Evolutionary conservation across 208 protist genomes (phyloP).

Genomic region (Crithidia brevicula): DNA sequence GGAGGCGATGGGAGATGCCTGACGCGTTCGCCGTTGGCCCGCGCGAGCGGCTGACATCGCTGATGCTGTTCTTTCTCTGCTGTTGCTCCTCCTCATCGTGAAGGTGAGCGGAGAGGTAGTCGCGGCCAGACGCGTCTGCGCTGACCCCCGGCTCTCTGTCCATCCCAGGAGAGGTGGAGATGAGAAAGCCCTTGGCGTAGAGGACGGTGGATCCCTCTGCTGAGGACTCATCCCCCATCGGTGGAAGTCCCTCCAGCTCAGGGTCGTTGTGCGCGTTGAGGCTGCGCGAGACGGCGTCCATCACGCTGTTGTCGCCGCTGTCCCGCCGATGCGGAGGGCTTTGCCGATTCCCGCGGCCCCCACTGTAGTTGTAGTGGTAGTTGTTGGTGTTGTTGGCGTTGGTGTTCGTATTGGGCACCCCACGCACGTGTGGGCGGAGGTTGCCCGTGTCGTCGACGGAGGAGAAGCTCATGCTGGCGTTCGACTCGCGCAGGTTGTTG

Average conservation of each 20-base stretch:
- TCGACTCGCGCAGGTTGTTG: conserved; percentile 6
- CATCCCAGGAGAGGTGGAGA: conserved; percentile 11
- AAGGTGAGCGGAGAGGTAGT: conserved; percentile 11
- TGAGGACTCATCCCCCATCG: conserved; percentile 17
- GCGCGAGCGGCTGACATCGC: conserved; percentile 16
- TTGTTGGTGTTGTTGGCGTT: conserved; percentile 1
- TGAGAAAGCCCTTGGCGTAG: conserved; percentile 31
- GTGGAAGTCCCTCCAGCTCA: conserved; percentile 36
- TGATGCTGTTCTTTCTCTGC: conserved; percentile 1
- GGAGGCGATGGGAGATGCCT: conserved; percentile 28
- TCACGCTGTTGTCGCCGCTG: conserved; percentile 23
- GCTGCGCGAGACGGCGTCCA: conserved; percentile 35
- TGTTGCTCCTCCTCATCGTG: conserved; percentile 17
- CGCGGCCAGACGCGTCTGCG: not conserved
- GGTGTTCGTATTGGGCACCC: no score
- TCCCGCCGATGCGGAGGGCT: conserved; percentile 11
- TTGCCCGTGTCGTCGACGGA: conserved; percentile 14
- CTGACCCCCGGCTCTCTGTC: not conserved
- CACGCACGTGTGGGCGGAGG: not conserved
- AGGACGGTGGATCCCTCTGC: conserved; percentile 19
- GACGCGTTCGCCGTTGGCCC: conserved; percentile 14
- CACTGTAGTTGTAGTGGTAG: not conserved
- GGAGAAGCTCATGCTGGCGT: conserved; percentile 27
- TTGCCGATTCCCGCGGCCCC: not conserved
- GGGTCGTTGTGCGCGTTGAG: conserved; percentile 39